Percentiles rank a stretch among this genome's conserved stretches.
These are phyloP conservation scores for Elaeagnus macrophylla DNA, from an alignment of 306 rosid species.

Conservation along the genomic window DNA sequence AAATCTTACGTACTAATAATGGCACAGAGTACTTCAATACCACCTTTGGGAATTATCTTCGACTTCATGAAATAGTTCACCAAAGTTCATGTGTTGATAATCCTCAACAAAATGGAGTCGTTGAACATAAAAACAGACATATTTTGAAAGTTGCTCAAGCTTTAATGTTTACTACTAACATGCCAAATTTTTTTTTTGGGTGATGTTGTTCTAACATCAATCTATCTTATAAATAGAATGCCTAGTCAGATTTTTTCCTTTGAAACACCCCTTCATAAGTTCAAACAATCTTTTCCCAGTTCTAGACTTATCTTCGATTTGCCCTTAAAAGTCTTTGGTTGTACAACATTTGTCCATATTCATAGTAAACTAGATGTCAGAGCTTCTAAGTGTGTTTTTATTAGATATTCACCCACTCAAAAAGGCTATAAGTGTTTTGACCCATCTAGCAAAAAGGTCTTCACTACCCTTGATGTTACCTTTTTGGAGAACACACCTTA, in stretches of 20 bases:
- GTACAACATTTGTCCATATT: neutral
- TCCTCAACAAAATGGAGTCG: slow-evolving; percentile 5
- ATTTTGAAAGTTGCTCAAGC: neutral
- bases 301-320: neutral
- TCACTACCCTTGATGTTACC: neutral
- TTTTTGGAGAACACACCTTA: neutral
- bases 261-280: no score
- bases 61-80: neutral
- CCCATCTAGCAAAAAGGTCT: neutral
- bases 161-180: neutral
- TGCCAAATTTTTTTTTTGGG: slow-evolving; percentile 1
- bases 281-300: neutral
- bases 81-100: neutral
- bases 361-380: neutral
- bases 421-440: slow-evolving; percentile 1
- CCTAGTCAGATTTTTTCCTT: no score
- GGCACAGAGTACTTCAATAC: slow-evolving; percentile 1
- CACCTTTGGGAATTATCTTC: neutral
- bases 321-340: neutral
- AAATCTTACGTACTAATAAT: no score
- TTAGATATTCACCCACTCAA: no score
- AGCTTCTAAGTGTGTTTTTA: neutral
- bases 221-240: no score
- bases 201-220: neutral
- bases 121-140: no score